Base-by-base conservation (phyloP, 1,284 basidiomycete species). In the Microbotryum scabiosae region DNA sequence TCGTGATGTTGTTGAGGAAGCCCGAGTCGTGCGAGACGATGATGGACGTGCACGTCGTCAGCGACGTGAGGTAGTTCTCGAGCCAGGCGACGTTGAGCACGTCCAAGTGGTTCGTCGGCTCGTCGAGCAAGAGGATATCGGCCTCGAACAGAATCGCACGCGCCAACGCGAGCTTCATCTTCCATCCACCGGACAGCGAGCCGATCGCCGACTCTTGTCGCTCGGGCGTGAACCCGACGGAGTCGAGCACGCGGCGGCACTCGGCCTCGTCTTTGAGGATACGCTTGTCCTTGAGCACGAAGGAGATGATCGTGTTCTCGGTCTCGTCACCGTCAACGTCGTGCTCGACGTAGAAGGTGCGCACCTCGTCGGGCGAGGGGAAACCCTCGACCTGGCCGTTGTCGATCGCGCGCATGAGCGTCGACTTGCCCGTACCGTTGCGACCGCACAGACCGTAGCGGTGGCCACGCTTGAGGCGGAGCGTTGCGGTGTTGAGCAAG, bases 131-230 rank as follows among this genome's bases (percentile, higher is more conserved):
- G 65, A 97, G 85, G 73, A 97, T 96, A 75, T 97, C 93, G 71
- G 92, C 92, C 81, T 91, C 92, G 89, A 97, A 98, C 62, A 98
- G 84, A 82, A 99, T 96, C 62, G 96, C 96, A 72, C 96, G 86
- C 61, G 96, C 96, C 64, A 98, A 85, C 36, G 94, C 96, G 69
- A 98, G 86, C 84, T 97, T 97, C 96, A 98, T 98, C 84, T 98
- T 97, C 96, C 96, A 98, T 81, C 96, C 96, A 84, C 96, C 96
- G 54, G 94, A 98, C 59, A 99, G 81, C 66, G 85, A 86, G 69
- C 91, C 90, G 70, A 96, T 96, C 50, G 90, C 79, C 70, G 88
- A 81, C 70, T 78, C 79, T 79, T 96, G 92, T 72, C 91, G 85
- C 74, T 86, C 87, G 64, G 86, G 86, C 67, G 79, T 84, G 83